phyloP scores from a whole-genome alignment of 1,284 basidiomycete genomes.

The Apiotrichum sp. region DNA sequence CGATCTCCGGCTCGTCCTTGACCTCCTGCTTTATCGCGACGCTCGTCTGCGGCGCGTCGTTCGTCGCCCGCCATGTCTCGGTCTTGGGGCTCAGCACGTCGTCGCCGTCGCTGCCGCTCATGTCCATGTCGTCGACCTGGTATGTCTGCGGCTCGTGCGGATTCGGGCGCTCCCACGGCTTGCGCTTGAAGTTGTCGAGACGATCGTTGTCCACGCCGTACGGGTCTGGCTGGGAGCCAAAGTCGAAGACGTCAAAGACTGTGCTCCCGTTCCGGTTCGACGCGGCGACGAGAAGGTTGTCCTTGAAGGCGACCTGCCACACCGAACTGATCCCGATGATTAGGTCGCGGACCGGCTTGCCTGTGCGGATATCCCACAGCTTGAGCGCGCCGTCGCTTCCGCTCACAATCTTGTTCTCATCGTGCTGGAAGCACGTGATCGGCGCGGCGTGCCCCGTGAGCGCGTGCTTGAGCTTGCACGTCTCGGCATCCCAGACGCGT shows the following conservation, averaged over 20 bases:
- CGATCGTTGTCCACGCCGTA: constrained; percentile 35
- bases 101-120: not conserved
- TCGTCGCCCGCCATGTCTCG: too few species aligned
- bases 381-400: constrained; percentile 93
- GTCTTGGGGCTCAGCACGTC: constrained; percentile 1
- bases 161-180: constrained; percentile 35
- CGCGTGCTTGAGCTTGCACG: constrained; percentile 68
- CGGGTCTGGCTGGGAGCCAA: constrained; percentile 22
- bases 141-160: constrained; percentile 31
- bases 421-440: constrained; percentile 95
- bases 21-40: too few species aligned
- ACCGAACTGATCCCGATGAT: constrained; percentile 82
- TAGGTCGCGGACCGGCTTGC: constrained; percentile 73
- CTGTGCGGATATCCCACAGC: constrained; percentile 89
- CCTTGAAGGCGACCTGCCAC: constrained; percentile 93
- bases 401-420: constrained; percentile 89
- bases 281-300: constrained; percentile 84
- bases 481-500: constrained; percentile 83
- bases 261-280: constrained; percentile 74
- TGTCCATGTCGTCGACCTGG: constrained; percentile 20
- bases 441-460: constrained; percentile 84
- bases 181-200: constrained; percentile 32
- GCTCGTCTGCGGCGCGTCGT: too few species aligned
- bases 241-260: constrained; percentile 46
- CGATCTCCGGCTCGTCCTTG: too few species aligned